phyloP scores from a whole-genome alignment of 2,329 filamentous ascomycete genomes.

The Beauveria brongniartii region DNA sequence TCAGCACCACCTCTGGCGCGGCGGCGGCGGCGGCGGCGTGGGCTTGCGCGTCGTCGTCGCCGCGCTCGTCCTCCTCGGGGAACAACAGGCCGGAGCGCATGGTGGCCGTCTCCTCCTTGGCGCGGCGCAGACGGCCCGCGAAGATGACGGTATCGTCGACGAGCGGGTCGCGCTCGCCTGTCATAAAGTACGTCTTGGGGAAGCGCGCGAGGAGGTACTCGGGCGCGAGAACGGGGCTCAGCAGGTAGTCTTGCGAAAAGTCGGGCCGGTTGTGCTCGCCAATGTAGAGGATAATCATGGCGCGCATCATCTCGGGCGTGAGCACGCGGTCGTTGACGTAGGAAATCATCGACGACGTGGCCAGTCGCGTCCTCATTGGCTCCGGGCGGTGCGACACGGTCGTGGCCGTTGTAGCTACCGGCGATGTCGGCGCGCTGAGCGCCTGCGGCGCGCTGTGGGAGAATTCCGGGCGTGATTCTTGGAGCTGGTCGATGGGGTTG shows the following conservation, averaged over 20 bases:
- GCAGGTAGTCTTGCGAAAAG: slow-evolving; percentile 82
- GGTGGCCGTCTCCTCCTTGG: slow-evolving; percentile 52
- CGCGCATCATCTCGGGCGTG: slow-evolving; percentile 96
- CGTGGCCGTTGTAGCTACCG: slow-evolving; percentile 15
- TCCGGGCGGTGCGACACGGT: slow-evolving; percentile 43
- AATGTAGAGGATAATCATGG: slow-evolving; percentile 97
- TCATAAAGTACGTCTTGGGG: slow-evolving; percentile 89
- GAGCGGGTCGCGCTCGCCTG: slow-evolving; percentile 87
- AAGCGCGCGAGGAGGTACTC: slow-evolving; percentile 78
- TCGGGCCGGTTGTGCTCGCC: slow-evolving; percentile 89
- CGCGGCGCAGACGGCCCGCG: slow-evolving; percentile 76
- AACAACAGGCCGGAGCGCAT: slow-evolving; percentile 19
- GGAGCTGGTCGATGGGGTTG: slow-evolving; percentile 13
- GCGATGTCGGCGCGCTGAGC: slow-evolving; percentile 18
- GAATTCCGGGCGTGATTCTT: slow-evolving; percentile 38
- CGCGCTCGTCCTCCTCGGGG: slow-evolving; percentile 6
- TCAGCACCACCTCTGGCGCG: slow-evolving; percentile 64
- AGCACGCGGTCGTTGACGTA: slow-evolving; percentile 96
- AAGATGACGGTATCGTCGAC: slow-evolving; percentile 98
- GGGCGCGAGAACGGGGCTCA: slow-evolving; percentile 84
- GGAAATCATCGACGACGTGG: slow-evolving; percentile 94
- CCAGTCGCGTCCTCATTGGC: slow-evolving; percentile 72
- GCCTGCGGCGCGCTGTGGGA: slow-evolving; percentile 37
- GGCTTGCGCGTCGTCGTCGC: not conserved
- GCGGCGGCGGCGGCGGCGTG: slow-evolving; percentile 20